Base-by-base conservation (phyloP, 192 early-diverging fungal species). In the Backusella westeae region DNA sequence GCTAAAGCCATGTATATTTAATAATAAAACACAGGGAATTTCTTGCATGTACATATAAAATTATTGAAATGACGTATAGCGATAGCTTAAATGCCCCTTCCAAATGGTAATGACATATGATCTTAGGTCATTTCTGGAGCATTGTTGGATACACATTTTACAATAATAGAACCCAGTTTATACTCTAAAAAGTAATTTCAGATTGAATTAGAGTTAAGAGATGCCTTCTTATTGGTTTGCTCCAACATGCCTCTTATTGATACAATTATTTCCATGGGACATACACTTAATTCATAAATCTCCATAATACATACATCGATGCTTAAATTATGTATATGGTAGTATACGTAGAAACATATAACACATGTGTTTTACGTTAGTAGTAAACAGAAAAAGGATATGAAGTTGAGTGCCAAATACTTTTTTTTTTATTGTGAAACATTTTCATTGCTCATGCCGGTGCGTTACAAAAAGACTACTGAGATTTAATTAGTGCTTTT, bases 401-500 rank as follows among this genome's bases (percentile, higher is more conserved):
- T 63, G 9, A 12, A 29, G 12, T 63, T 63, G 56, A 63, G 56
- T 63, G 56, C 10, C 56, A 63, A 63, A 63, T 29, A 14, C 21
- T 26, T 9, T 63, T 63, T 59, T 63, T 56, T 63, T 3, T 23
- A 29, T 63, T 63, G 56, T 63, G 56, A 63, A 63, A 63, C 56
- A 63, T 63, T 14, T 63, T 63, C 56, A 26, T 29, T 26, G 26
- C 56, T 63, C 23, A 63, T 63, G 56, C 56, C 21, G 56, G 56
- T 63, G 26, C 23, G 53, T 56, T 56, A 23, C 53, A 56, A n/a
- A 49, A 63, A 63, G 4, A 29, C 56, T 29, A 63, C 56, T 63
- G 56, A 63, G 56, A 63, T 63, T 63, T 63, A 63, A 63, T 63
- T 63, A 63, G 56, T 26, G 56, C 56, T 63, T 63, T 63, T 63